A percentile compares a stretch with the other conserved stretches of the same genome.
phyloP scores from a whole-genome alignment of 768 basidiomycete genomes.

The Mycena pura region DNA sequence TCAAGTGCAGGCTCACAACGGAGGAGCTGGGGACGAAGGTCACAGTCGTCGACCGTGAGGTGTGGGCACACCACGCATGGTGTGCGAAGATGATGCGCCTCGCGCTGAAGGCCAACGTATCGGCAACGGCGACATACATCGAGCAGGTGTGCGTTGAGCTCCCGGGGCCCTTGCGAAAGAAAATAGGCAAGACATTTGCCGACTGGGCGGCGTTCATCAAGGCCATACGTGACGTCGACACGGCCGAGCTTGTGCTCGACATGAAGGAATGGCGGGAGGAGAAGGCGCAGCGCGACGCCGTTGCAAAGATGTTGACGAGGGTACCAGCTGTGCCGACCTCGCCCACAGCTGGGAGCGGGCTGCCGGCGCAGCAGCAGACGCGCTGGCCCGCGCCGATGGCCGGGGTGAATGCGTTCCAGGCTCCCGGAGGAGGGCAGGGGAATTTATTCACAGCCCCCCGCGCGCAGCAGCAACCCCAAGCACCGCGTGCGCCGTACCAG shows the following conservation, averaged over 20 bases:
- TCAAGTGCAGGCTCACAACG: background rate
- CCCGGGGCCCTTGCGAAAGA: background rate
- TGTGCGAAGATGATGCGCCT: background rate
- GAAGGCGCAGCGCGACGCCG: background rate
- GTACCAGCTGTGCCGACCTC: background rate
- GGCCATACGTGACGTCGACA: constrained; percentile 2
- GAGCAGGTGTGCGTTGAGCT: background rate
- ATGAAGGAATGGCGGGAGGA: background rate
- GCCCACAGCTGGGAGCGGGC: background rate
- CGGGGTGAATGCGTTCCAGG: background rate
- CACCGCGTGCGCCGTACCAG: background rate
- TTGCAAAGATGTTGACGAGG: background rate
- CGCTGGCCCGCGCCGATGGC: background rate
- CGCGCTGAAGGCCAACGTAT: background rate
- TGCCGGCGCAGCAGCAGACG: background rate
- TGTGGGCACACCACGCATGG: constrained; percentile 4
- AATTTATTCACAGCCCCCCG: background rate
- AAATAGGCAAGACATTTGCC: background rate
- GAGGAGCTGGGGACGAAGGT: background rate
- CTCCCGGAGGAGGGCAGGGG: background rate
- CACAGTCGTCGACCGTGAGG: background rate
- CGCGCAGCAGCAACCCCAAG: background rate
- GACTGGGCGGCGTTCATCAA: constrained; percentile 1
- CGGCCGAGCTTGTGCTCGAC: background rate
- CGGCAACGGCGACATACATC: background rate